Base-by-base conservation (phyloP, 2,329 filamentous ascomycete species). In the Fusarium sp. region DNA sequence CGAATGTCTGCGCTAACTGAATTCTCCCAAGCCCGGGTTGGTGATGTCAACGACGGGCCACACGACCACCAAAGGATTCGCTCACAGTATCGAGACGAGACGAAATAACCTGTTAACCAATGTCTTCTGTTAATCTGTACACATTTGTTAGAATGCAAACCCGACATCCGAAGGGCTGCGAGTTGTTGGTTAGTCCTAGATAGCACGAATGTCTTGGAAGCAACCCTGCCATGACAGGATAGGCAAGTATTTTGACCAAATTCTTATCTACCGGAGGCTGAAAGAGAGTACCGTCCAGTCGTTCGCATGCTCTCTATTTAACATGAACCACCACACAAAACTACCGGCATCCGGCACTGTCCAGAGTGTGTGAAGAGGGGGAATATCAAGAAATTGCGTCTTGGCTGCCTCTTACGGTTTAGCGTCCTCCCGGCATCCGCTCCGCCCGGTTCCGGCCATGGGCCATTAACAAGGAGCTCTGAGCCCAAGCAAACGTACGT, bases 331-430 rank as follows among this genome's bases (percentile, higher is more conserved):
- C 20, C 40, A 9, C 29, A 16, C 40, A 67, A 60, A 67, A 67
- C 38, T 72, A 59, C 69, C 59, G 64, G 61, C 58, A 64, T 56
- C 52, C 63, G 67, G 70, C 42, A 70, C 57, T 67, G 66, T 63
- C 45, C 69, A 61, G 64, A 64, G 66, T 37, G 61, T 65, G 64
- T 65, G 62, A 54, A 40, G 18, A 67, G 52, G 50, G 47, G 57
- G 63, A 59, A 42, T 50, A 56, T 18, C 10, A 3, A 56, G 35
- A 69, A 50, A 29, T 61, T 82, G 80, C 70, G 72, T 66, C 80
- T 80, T 77, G 79, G 77, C 77, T 83, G 71, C 82, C 77, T 14
- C 2, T 71, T 77, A 40, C 2, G 69, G 81, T 31, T 64, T 83
- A 83, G 82, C 65, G 60, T 24, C 42, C n/a, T 3, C 29, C 38